Conservation (phyloP, 2,329 filamentous ascomycete genomes). For the Alternaria gansuensis region DNA sequence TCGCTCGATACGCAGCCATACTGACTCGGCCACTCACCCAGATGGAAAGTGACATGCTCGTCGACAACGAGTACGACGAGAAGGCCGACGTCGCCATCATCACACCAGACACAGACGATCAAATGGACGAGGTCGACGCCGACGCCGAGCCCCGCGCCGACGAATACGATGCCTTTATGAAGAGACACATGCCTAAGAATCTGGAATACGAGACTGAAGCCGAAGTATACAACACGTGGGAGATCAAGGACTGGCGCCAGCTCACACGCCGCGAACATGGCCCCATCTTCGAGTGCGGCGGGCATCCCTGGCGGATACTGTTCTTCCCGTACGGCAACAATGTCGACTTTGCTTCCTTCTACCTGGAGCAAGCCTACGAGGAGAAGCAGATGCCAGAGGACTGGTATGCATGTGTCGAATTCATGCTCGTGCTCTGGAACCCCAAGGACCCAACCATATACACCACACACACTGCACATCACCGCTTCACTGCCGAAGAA, state of each 20-base stretch:
- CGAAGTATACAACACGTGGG: conserved; percentile 83
- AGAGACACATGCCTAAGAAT: conserved; percentile 76
- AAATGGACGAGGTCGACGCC: conserved; percentile 64
- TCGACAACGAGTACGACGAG: conserved; percentile 70
- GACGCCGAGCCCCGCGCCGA: conserved; percentile 64
- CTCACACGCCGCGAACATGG: conserved; percentile 84
- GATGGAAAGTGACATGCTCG: conserved; percentile 70
- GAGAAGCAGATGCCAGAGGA: conserved; percentile 78
- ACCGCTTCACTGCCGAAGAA: conserved; percentile 95
- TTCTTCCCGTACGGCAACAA: conserved; percentile 97
- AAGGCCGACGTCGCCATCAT: conserved; percentile 70
- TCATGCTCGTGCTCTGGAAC: conserved; percentile 93
- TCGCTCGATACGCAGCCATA: conserved; percentile 7
- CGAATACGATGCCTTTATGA: conserved; percentile 83
- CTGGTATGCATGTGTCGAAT: conserved; percentile 97
- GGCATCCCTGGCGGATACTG: conserved; percentile 91
- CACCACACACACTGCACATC: conserved; percentile 79
- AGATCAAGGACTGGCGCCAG: conserved; percentile 81
- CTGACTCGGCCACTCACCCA: conserved; percentile 41
- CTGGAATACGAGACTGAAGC: conserved; percentile 83
- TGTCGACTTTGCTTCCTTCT: conserved; percentile 91
- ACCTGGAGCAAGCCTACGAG: conserved; percentile 93
- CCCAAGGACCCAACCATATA: conserved; percentile 88
- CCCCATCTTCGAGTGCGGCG: conserved; percentile 84
- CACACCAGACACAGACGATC: conserved; percentile 66